Percentiles rank a stretch among this genome's conserved stretches.
These are phyloP conservation scores for Saccharomycopsis hybrid DNA, from an alignment of 1,139 yeast species.

Conservation along the genomic window DNA sequence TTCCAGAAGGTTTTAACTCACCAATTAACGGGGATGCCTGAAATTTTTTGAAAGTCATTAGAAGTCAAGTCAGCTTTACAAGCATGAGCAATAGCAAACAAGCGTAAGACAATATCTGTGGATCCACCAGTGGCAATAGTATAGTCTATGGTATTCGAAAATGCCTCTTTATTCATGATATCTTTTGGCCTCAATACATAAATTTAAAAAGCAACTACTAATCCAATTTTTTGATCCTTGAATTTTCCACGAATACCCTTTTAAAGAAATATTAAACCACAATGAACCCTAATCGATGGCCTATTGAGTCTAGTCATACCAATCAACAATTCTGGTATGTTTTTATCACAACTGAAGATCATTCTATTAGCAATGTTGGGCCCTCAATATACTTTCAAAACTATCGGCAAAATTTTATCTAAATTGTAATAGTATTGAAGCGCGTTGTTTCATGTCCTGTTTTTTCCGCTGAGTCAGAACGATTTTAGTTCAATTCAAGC, in stretches of 20 bases:
- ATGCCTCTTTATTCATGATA: conserved; percentile 84
- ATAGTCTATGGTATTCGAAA: conserved; percentile 91
- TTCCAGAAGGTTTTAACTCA: conserved; percentile 96
- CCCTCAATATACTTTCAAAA: conserved; percentile 87
- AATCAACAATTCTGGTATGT: conserved; percentile 97
- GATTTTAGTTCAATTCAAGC: conserved; percentile 73
- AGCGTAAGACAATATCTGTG: conserved; percentile 90
- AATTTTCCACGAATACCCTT: conserved; percentile 62
- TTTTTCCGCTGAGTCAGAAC: conserved; percentile 69
- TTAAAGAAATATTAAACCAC: conserved; percentile 92
- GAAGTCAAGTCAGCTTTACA: conserved; percentile 82
- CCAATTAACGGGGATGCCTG: conserved; percentile 85
- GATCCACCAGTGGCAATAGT: conserved; percentile 97
- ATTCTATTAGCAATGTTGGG: conserved; percentile 91
- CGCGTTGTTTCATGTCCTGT: conserved; percentile 96
- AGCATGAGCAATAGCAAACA: conserved; percentile 87
- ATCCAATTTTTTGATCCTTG: conserved; percentile 63
- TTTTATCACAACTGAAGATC: conserved; percentile 94
- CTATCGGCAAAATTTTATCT: conserved; percentile 96
- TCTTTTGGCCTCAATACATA: conserved; percentile 91
- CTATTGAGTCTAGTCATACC: conserved; percentile 97
- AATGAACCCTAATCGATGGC: conserved; percentile 94
- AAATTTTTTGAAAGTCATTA: conserved; percentile 92
- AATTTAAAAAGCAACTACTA: conserved; percentile 93
- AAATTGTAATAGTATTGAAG: conserved; percentile 89